These are phyloP conservation scores for Solanum sitiens DNA, from an alignment of 257 asterid genomes.

Conservation along the genomic window DNA sequence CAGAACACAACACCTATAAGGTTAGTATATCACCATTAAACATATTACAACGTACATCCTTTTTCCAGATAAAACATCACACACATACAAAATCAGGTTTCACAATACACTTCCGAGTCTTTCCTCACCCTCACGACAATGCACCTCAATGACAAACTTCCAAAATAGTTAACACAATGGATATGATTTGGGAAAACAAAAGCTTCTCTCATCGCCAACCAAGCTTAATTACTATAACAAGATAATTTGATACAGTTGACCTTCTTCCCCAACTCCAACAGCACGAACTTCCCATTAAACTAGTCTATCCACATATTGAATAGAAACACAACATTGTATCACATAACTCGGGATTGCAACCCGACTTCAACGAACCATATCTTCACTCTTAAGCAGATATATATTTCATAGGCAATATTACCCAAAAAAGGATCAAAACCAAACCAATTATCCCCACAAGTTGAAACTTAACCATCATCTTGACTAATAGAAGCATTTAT, in stretches of 20 bases:
- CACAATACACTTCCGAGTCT: not conserved
- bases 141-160: not conserved
- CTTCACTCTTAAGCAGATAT: not conserved
- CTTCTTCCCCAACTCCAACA: not conserved
- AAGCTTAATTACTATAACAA: not conserved
- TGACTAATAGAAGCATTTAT: not conserved
- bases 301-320: not conserved
- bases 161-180: not conserved
- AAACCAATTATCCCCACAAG: not conserved
- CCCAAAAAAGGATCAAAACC: not conserved
- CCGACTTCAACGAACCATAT: not conserved
- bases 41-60: not conserved
- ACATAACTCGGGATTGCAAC: not conserved
- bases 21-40: not conserved
- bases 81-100: not conserved
- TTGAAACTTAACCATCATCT: not conserved
- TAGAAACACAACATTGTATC: rapidly evolving
- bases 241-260: not conserved
- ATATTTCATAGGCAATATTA: not conserved
- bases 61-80: not conserved
- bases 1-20: not conserved
- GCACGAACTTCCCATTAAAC: not conserved
- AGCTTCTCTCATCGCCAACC: not conserved
- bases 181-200: not conserved
- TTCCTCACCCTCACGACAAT: not conserved